These are phyloP conservation scores for Candida alai DNA, from an alignment of 805 yeast species.

Conservation along the genomic window DNA sequence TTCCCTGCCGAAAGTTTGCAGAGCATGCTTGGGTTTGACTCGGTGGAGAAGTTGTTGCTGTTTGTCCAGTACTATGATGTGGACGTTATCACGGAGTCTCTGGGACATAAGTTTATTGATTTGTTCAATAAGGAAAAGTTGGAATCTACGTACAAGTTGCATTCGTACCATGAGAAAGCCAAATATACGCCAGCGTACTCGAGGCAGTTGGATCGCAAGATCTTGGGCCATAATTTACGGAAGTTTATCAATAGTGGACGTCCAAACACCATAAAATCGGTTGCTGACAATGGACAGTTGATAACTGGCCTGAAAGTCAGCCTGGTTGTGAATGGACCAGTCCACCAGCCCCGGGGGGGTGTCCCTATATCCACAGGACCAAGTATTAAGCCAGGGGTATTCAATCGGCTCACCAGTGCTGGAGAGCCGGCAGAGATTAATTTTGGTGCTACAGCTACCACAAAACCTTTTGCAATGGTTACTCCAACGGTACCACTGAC, in stretches of 20 bases:
- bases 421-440: constrained; percentile 2
- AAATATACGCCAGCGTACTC: constrained; percentile 34
- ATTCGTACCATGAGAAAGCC: constrained; percentile 36
- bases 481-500: not conserved
- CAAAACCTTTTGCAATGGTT: not conserved
- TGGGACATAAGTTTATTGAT: constrained; percentile 27
- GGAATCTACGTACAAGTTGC: constrained; percentile 35
- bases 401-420: constrained; percentile 1
- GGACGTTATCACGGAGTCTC: constrained; percentile 31
- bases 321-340: no score
- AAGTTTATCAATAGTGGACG: constrained; percentile 33
- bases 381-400: not conserved
- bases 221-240: constrained; percentile 18
- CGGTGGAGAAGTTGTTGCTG: constrained; percentile 44
- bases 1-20: constrained; percentile 47
- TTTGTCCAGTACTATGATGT: constrained; percentile 68
- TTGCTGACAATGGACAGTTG: no score
- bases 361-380: no score
- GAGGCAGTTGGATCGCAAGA: constrained; percentile 24
- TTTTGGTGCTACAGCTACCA: constrained; percentile 1
- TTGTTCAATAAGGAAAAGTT: constrained; percentile 41
- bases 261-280: no score
- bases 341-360: no score
- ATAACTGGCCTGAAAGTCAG: no score
- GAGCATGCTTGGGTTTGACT: constrained; percentile 63